phyloP scores from a whole-genome alignment of 768 basidiomycete genomes.

The Phylloporus sp. region DNA sequence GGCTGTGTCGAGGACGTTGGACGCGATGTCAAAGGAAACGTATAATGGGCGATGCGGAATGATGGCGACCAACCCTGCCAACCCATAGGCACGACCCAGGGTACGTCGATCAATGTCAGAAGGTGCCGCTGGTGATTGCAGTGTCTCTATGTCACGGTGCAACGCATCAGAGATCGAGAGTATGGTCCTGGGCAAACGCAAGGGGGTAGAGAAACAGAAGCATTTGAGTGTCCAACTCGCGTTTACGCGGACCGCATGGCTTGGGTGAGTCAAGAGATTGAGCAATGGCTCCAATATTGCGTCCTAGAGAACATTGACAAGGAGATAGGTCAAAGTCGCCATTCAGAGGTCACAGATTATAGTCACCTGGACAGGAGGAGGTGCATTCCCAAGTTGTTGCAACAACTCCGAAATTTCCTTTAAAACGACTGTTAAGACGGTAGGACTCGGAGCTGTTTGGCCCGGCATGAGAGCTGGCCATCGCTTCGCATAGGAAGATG shows the following conservation, averaged over 20 bases:
- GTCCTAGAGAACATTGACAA: constrained; percentile 45
- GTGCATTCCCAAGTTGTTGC: constrained; percentile 88
- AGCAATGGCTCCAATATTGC: constrained; percentile 82
- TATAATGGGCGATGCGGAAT: constrained; percentile 88
- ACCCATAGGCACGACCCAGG: constrained; percentile 85
- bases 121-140: constrained; percentile 68
- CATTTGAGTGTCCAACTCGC: constrained; percentile 86
- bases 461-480: constrained; percentile 95
- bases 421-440: constrained; percentile 69
- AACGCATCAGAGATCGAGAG: constrained; percentile 75
- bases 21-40: constrained; percentile 88
- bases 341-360: neutral
- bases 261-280: constrained; percentile 82
- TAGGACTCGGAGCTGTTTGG: constrained; percentile 61
- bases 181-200: constrained; percentile 77
- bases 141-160: constrained; percentile 73
- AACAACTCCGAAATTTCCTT: constrained; percentile 83
- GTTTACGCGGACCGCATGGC: constrained; percentile 79
- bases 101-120: constrained; percentile 69
- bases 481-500: constrained; percentile 75
- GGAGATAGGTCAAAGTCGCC: neutral
- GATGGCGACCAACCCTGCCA: constrained; percentile 81
- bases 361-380: constrained; percentile 77
- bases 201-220: constrained; percentile 87
- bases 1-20: constrained; percentile 88